Percentiles rank a stretch among this genome's conserved stretches.
phyloP scores from a whole-genome alignment of 352 stramenopile species.

The Pythium coloratum region DNA sequence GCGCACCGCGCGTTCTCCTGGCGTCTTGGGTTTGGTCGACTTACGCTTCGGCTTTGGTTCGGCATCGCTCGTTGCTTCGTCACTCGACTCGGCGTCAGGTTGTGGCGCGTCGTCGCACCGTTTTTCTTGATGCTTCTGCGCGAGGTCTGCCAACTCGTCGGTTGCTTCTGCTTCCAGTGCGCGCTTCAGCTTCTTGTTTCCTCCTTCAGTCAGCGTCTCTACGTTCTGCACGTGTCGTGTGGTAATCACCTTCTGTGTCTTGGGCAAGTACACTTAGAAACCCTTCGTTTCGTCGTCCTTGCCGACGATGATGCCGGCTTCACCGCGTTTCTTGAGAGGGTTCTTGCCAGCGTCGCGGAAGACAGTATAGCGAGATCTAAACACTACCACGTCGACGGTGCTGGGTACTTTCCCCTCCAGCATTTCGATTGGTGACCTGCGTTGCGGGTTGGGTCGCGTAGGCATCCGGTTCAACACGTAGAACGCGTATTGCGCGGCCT shows the following conservation, averaged over 20 bases:
- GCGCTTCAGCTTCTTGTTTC: constrained; percentile 3
- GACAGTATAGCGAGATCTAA: constrained; percentile 13
- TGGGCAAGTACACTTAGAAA: constrained; percentile 8
- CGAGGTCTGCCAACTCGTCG: constrained; percentile 1
- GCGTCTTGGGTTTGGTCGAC: neutral
- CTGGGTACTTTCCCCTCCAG: constrained; percentile 1
- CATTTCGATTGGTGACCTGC: constrained; percentile 12
- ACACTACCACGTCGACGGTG: constrained; percentile 10
- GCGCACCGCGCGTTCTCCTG: neutral
- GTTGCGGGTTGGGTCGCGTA: constrained; percentile 7
- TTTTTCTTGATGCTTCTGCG: neutral
- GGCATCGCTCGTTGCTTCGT: neutral
- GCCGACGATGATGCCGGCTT: constrained; percentile 4
- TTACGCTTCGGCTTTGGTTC: neutral
- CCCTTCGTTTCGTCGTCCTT: constrained; percentile 19
- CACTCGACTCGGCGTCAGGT: neutral
- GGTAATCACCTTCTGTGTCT: neutral
- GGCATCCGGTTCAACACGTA: constrained; percentile 21
- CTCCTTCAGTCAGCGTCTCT: constrained; percentile 10
- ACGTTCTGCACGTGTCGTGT: constrained; percentile 21
- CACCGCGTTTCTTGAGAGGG: constrained; percentile 4
- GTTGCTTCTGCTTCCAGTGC: neutral
- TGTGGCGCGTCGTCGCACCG: neutral
- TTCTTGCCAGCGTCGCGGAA: constrained; percentile 11
- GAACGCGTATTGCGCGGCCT: constrained; percentile 15